Base-by-base conservation (phyloP, 805 yeast species). In the Lachancea cidri region DNA sequence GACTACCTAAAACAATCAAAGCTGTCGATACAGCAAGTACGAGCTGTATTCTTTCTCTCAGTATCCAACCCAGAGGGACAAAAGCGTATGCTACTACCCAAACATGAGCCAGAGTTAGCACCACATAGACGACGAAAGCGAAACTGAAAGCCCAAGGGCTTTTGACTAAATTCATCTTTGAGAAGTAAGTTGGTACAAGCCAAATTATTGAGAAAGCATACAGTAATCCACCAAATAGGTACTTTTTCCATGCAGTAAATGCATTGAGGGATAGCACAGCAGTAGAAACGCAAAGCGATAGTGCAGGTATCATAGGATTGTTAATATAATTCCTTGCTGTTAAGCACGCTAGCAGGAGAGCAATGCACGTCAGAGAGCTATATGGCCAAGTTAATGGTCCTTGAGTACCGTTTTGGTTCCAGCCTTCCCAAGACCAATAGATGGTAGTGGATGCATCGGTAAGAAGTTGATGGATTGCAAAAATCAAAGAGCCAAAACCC, bases 51-150 rank as follows among this genome's bases (percentile, higher is more conserved):
- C 96, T 76, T 64, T 93, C 98, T 57, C 98, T 77, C 38, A 93
- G 69, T 17, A 84, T 46, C 58, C 83, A 81, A 6, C 98, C 98
- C 45, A 86, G 89, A 8, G 98, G 98, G 35, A 93, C 98, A 67
- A 93, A 93, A 0, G 98, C 98, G 63, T 93, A 93, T 0, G 98
- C 98, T 35, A 93, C 98, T 33, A 84, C 82, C 98, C 98, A 91
- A 38, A 91, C 95, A 62, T 88, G 91, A 4, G 84, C 94, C 46
- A 93, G 70, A 18, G 82, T 71, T 29, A 86, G 58, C 3, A 83
- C 36, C 38, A 80, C 68, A 47, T 74, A 66, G 34, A 76, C 49
- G 4, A 79, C 55, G 42, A 76, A 74, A 0, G 76, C 73, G 2
- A 74, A 43, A 3, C 70, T 63, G 53, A 80, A 77, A 1, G 78